phyloP scores from a whole-genome alignment of 768 basidiomycete species.

The Amanita pallidorosea region DNA sequence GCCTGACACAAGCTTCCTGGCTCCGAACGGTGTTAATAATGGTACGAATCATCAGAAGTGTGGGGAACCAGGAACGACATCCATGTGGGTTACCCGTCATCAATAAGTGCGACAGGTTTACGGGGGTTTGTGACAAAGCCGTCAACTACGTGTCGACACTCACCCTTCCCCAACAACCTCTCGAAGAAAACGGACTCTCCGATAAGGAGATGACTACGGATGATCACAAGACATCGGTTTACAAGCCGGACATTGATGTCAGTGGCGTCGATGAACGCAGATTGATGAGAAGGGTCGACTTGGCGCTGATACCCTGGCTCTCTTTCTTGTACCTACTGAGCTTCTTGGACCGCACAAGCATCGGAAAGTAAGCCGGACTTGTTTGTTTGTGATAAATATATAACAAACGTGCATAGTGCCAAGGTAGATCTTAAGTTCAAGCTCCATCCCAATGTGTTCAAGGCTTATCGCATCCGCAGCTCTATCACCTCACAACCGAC shows the following conservation, averaged over 20 bases:
- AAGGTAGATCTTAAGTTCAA: slow-evolving; percentile 14
- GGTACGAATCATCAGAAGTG: too few relatives aligned
- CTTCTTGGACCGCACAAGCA: slow-evolving; percentile 45
- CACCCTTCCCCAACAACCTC: not conserved
- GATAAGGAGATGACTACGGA: slow-evolving; percentile 23
- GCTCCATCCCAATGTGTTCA: not conserved
- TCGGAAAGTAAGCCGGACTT: slow-evolving; percentile 33
- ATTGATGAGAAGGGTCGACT: slow-evolving; percentile 60
- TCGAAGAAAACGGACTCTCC: slow-evolving; percentile 3
- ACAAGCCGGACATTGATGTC: slow-evolving; percentile 43
- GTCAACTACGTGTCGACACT: too few relatives aligned
- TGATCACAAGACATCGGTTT: slow-evolving; percentile 17
- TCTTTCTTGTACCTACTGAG: slow-evolving; percentile 69
- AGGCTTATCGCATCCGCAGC: slow-evolving; percentile 21
- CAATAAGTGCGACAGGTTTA: too few relatives aligned
- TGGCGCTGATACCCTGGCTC: slow-evolving; percentile 58
- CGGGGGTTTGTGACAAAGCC: too few relatives aligned
- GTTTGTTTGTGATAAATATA: not conserved
- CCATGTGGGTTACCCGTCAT: too few relatives aligned
- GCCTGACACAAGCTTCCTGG: too few relatives aligned
- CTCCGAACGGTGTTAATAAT: too few relatives aligned
- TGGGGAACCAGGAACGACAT: too few relatives aligned
- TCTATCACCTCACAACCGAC: slow-evolving; percentile 51
- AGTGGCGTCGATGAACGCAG: slow-evolving; percentile 58
- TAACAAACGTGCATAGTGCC: slow-evolving; percentile 21